These are phyloP conservation scores for Fonsecaea multimorphosa DNA, from an alignment of 2,329 filamentous ascomycete genomes.

Conservation along the genomic window DNA sequence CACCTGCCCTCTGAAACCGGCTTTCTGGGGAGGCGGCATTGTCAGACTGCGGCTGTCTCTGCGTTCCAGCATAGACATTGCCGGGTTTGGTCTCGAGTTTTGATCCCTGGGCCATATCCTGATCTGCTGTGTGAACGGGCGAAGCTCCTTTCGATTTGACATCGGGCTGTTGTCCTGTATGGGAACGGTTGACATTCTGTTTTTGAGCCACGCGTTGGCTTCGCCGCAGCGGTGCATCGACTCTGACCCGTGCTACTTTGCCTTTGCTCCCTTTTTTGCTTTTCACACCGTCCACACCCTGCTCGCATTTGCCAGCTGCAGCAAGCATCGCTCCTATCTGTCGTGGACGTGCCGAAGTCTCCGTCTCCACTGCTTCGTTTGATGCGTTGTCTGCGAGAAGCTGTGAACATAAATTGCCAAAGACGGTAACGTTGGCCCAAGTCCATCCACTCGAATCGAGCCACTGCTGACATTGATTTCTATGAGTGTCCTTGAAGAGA, in stretches of 20 bases:
- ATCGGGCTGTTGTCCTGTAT: not conserved
- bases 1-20: not conserved
- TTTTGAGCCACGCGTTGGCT: slow-evolving; percentile 27
- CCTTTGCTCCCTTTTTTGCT: not conserved
- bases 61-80: not conserved
- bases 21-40: not conserved
- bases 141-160: not conserved
- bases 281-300: not conserved
- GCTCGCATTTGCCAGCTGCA: not conserved
- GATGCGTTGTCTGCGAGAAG: slow-evolving; percentile 9
- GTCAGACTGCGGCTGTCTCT: not conserved
- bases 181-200: not conserved
- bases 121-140: not conserved
- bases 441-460: slow-evolving; percentile 35
- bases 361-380: not conserved
- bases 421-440: slow-evolving; percentile 32
- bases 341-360: not conserved
- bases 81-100: not conserved
- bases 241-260: not conserved
- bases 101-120: not conserved
- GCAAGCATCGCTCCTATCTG: slow-evolving; percentile 1
- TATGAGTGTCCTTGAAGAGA: slow-evolving; percentile 22
- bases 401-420: slow-evolving; percentile 27
- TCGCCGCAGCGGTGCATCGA: slow-evolving; percentile 21
- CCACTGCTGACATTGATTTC: slow-evolving; percentile 34